Percentiles rank a stretch among this genome's conserved stretches.
These are phyloP conservation scores for Clonostachys sp. DNA, from an alignment of 2,329 filamentous ascomycete species.

Conservation along the genomic window DNA sequence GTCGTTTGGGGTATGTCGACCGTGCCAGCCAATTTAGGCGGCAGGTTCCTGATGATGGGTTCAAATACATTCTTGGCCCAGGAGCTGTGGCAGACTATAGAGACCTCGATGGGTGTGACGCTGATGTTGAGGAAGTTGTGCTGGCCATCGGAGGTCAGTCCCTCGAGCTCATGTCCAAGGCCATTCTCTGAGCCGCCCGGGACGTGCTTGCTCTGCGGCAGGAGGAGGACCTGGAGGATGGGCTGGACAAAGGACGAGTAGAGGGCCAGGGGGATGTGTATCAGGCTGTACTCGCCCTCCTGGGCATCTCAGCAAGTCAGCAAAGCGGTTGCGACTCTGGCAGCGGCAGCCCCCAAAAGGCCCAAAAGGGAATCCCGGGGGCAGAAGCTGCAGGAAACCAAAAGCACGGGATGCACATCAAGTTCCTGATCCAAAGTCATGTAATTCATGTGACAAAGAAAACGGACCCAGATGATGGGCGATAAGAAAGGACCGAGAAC, in stretches of 20 bases:
- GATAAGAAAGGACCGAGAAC: neutral
- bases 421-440: no score
- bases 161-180: constrained; percentile 33
- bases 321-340: no score
- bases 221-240: constrained; percentile 80
- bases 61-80: constrained; percentile 73
- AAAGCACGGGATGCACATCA: no score
- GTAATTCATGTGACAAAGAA: no score
- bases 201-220: constrained; percentile 40
- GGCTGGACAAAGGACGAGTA: constrained; percentile 79
- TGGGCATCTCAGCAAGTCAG: constrained; percentile 26
- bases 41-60: constrained; percentile 62
- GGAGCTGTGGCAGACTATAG: constrained; percentile 77
- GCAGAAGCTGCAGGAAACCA: no score
- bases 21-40: constrained; percentile 41
- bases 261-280: constrained; percentile 81
- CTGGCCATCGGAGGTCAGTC: constrained; percentile 51
- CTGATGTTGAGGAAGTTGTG: constrained; percentile 92
- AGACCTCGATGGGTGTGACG: constrained; percentile 88
- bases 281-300: constrained; percentile 83
- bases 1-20: constrained; percentile 77
- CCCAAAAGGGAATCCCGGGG: no score
- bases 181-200: constrained; percentile 26
- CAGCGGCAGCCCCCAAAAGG: no score
- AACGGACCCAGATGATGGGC: neutral